These are phyloP conservation scores for Solanum aculeatissimum DNA, from an alignment of 305 asterid genomes.

Conservation along the genomic window DNA sequence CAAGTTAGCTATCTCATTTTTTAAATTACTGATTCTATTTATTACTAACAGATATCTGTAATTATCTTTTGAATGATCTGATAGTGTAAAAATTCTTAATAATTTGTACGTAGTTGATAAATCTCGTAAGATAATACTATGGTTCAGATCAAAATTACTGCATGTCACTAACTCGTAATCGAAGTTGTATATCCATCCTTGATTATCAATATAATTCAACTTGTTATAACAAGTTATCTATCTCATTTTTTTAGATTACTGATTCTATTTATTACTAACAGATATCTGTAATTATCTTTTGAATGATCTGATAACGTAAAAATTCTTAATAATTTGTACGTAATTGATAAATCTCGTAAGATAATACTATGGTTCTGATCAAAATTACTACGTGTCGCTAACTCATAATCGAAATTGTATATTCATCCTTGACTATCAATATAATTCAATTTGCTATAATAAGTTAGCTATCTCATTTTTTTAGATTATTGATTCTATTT, in stretches of 20 bases:
- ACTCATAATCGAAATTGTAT: neutral
- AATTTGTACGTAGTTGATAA: too few relatives aligned
- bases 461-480: neutral
- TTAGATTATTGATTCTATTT: neutral
- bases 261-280: neutral
- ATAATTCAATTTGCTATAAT: neutral
- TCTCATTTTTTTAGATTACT: neutral
- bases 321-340: neutral
- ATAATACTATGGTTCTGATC: neutral
- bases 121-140: neutral
- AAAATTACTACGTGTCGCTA: neutral
- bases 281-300: neutral
- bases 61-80: neutral
- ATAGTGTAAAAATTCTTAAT: neutral
- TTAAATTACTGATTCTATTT: neutral
- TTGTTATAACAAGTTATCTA: too few relatives aligned
- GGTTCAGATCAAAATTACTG: neutral
- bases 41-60: neutral
- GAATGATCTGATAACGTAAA: neutral
- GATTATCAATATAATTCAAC: neutral
- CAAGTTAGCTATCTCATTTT: neutral
- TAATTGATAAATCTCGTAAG: neutral
- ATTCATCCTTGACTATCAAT: neutral
- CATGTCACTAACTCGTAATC: accelerated
- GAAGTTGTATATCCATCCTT: neutral